Base-by-base conservation (phyloP, 1,284 basidiomycete genomes). In the Tilletia walkeri region DNA sequence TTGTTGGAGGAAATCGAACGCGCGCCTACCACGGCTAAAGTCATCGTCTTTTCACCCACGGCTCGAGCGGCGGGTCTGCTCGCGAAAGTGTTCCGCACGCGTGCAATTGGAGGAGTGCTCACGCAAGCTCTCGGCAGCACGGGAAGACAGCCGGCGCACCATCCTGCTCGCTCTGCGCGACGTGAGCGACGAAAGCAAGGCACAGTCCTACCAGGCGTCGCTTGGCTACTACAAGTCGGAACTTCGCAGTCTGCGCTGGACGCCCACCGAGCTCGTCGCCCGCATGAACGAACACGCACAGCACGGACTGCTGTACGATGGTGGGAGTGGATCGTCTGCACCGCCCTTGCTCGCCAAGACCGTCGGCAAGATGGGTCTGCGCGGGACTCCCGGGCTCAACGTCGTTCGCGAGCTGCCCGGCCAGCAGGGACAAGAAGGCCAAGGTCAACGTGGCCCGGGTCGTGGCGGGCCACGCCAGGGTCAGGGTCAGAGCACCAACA, bases 311-410 rank as follows among this genome's bases (percentile, higher is more conserved):
- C 84, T 85, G n/a, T 88, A 87, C 84, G 73, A 76, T 38, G 82
- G 80, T 30, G 83, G 83, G 49, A 68, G 39, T 5, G 50, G 50
- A 10, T 77, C 76, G 71, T 74, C 71, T 59, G 77, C 79, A 0
- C 88, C 89, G 4, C 84, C 84, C 9, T 73, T 90, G 53, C 81
- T 86, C 49, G 84, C 86, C 20, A 87, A 84, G 81, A 87, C 87
- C 1, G 87, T 88, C 36, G 88, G 88, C 63, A 89, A 87, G 85
- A 89, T 90, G 86, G 86, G 87, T 3, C 80, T 90, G 77, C 87
- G 85, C 76, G 88, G 88, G 0, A 85, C 87, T 12, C 80, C 76
- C 34, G 88, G 88, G 30, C 71, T 88, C 53, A 86, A 87, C 65
- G 68, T 85, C 59, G 81, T 83, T 4, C 67, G 63, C 34, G 71